Conservation (phyloP, 2,329 filamentous ascomycete species). For the Fusarium drepaniforme region DNA sequence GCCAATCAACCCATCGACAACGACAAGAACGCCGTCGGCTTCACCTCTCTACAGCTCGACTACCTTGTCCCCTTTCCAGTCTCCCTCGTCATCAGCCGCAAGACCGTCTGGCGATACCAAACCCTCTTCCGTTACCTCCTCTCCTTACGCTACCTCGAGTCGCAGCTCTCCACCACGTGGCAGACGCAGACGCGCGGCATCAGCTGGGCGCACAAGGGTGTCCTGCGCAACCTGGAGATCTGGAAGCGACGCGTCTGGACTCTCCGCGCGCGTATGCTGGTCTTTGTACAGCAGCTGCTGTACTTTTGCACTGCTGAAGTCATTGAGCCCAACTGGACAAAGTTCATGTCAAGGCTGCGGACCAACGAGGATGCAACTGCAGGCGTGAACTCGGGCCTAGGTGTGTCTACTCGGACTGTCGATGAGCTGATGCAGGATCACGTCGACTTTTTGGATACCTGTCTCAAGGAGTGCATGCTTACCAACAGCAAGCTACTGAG, state of each 20-base stretch:
- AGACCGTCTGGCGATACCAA: constrained; percentile 97
- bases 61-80: constrained; percentile 95
- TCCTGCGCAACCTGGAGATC: constrained; percentile 79
- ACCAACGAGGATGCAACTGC: constrained; percentile 60
- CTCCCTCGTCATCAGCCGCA: constrained; percentile 93
- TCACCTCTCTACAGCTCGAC: constrained; percentile 93
- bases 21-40: constrained; percentile 89
- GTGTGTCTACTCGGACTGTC: constrained; percentile 75
- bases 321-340: constrained; percentile 97
- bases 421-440: constrained; percentile 99
- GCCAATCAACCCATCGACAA: constrained; percentile 77
- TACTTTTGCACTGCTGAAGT: constrained; percentile 98
- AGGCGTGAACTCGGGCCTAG: constrained; percentile 40
- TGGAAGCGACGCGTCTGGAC: constrained; percentile 97
- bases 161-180: constrained; percentile 88
- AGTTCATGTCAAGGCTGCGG: constrained; percentile 88
- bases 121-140: constrained; percentile 94
- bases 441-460: constrained; percentile 97
- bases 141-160: constrained; percentile 90
- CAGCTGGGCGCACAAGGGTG: constrained; percentile 86
- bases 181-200: constrained; percentile 85
- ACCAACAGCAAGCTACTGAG: constrained; percentile 95
- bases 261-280: constrained; percentile 91
- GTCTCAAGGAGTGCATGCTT: constrained; percentile 98
- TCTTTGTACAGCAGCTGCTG: constrained; percentile 95